Percentiles rank a stretch among this genome's conserved stretches.
These are phyloP conservation scores for Botrytis pseudocinerea DNA, from an alignment of 2,329 filamentous ascomycete genomes.

Conservation along the genomic window DNA sequence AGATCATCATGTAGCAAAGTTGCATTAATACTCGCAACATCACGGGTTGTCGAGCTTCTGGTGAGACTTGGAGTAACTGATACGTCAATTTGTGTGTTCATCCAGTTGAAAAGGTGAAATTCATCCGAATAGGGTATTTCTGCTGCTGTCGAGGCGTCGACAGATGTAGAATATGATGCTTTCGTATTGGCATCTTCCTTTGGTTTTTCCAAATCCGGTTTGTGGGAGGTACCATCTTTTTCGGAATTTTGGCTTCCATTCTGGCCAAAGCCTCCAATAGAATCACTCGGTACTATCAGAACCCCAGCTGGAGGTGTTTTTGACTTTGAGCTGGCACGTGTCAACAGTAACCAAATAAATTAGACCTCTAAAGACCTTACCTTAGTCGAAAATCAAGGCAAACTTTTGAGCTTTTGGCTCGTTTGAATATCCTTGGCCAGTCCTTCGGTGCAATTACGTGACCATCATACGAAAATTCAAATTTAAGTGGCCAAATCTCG, in stretches of 20 bases:
- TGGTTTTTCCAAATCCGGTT: not conserved
- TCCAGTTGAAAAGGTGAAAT: not conserved
- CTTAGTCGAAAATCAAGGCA: not conserved
- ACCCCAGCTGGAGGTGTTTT: not conserved
- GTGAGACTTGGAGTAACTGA: not conserved
- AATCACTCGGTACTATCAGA: not conserved
- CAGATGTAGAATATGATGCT: not conserved
- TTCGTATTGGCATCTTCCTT: not conserved
- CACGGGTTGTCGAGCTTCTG: not conserved
- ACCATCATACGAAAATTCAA: conserved; percentile 5
- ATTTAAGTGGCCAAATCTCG: conserved; percentile 1
- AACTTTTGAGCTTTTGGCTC: not conserved
- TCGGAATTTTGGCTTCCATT: not conserved
- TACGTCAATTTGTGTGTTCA: not conserved
- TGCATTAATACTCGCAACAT: not conserved
- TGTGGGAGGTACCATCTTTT: not conserved
- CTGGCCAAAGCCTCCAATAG: not conserved
- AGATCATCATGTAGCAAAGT: conserved; percentile 8
- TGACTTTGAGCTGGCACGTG: not conserved
- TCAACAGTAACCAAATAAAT: not conserved
- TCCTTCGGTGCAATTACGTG: not conserved
- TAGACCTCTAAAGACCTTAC: not conserved
- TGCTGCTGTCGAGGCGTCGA: not conserved
- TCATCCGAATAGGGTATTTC: not conserved
- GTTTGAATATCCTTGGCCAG: conserved; percentile 10